Evolutionary conservation across 495 filamentous ascomycete species (phyloP).

Genomic region (Parmelia sp.): DNA sequence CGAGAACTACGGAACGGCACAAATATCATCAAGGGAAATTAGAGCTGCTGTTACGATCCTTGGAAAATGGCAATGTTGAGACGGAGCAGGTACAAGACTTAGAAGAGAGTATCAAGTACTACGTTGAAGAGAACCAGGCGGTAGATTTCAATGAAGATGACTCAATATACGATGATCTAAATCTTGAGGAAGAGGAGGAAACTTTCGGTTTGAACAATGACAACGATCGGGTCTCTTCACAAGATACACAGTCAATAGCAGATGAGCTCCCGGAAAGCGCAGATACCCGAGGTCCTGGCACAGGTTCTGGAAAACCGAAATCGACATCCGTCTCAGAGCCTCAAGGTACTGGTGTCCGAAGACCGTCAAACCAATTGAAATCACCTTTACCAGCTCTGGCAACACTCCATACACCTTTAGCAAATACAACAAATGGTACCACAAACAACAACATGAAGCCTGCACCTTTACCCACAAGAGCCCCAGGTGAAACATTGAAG

Average conservation of each 20-base stretch:
- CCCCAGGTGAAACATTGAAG: slow-evolving; percentile 84
- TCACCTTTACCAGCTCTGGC: slow-evolving; percentile 86
- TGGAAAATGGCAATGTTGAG: slow-evolving; percentile 90
- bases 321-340: slow-evolving; percentile 41
- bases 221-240: slow-evolving; percentile 81
- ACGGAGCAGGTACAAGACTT: slow-evolving; percentile 74
- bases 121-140: slow-evolving; percentile 83
- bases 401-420: slow-evolving; percentile 62
- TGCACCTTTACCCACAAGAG: slow-evolving; percentile 74
- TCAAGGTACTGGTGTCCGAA: slow-evolving; percentile 49
- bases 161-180: slow-evolving; percentile 88
- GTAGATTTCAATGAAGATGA: slow-evolving; percentile 89
- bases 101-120: slow-evolving; percentile 89
- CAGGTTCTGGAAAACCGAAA: slow-evolving; percentile 48
- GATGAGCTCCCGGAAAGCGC: slow-evolving; percentile 70
- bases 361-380: slow-evolving; percentile 87
- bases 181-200: slow-evolving; percentile 82
- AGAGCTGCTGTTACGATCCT: slow-evolving; percentile 78
- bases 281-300: slow-evolving; percentile 30
- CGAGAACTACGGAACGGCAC: slow-evolving; percentile 78
- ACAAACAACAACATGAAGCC: slow-evolving; percentile 80
- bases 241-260: slow-evolving; percentile 88
- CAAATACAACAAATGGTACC: slow-evolving; percentile 38
- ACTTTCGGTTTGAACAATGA: slow-evolving; percentile 78
- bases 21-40: slow-evolving; percentile 94